Evolutionary conservation across 2,329 filamentous ascomycete species (phyloP), one percentile per base, ranked within the genome.

Genomic region (Arachnopeziza araneosa): DNA sequence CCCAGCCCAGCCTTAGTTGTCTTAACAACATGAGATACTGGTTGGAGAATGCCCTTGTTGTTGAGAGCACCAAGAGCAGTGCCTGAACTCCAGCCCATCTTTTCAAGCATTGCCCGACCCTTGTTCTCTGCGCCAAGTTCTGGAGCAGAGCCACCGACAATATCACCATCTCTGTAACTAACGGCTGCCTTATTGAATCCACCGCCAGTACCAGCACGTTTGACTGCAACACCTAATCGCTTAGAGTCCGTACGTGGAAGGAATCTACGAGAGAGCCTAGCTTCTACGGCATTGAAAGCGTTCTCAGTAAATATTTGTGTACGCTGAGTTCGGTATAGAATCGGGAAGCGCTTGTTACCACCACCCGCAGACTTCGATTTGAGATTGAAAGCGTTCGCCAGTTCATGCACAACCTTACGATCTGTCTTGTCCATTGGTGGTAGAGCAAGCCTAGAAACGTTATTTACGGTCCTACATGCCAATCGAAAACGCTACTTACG

Each of bases 71-170:
- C 95, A 0, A 99, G 80, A 1, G 89, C 90, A 70, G 88, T 96
- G 5, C 95, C 95, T 56, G 82, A 88, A 63, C 84, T 89, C 93
- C 95, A 99, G 2, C 95, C 95, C 95, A 98, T 98, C 76, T 95
- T 98, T 76, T 96, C 91, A 64, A 99, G 76, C 85, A 99, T 90
- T 2, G 86, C 85, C 55, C 91, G 84, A 12, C 95, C 95, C 66
- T 85, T 91, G 72, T 96, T 98, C 57, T 89, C 89, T 4, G 80
- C 78, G 1, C 90, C 90, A 32, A 99, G 80, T 72, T 96, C 93
- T 12, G 92, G 90, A 1, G 93, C 93, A 54, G 86, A 84, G 1
- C 84, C 91, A 54, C 93, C 95, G 1, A 98, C 92, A 26, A 96
- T 78, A 66, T 98, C 93, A 21, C 95, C 95, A 69, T 98, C 90